Evolutionary conservation across 306 rosid species (phyloP).

Genomic region (Styphnolobium japonicum): DNA sequence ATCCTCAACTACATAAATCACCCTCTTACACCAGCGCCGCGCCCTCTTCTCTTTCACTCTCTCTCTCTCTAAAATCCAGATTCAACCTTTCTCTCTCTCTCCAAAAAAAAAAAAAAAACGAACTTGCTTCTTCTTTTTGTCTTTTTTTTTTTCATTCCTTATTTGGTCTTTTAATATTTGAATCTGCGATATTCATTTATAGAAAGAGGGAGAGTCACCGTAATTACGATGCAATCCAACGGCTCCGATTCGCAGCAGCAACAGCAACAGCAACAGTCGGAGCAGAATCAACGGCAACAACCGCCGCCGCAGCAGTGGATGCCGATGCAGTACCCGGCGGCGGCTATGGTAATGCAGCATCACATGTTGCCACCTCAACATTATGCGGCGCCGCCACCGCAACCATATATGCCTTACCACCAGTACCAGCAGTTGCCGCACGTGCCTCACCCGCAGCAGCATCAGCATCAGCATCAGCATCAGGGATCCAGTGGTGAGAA

Average conservation of each 20-base stretch:
- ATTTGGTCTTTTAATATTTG: conserved; percentile 13
- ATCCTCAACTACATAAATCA: too few relatives aligned
- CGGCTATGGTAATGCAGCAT: conserved; percentile 97
- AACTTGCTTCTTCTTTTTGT: neutral
- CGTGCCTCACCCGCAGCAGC: conserved; percentile 45
- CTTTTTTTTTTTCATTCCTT: neutral
- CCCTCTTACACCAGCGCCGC: conserved; percentile 50
- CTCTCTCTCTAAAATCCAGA: conserved; percentile 22
- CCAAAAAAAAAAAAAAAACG: conserved; percentile 5
- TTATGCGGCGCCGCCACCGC: conserved; percentile 56
- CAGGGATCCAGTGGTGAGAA: conserved; percentile 75
- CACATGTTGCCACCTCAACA: conserved; percentile 89
- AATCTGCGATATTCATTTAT: conserved; percentile 6
- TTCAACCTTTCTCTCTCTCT: conserved; percentile 39
- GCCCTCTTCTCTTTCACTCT: conserved; percentile 24
- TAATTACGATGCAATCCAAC: conserved; percentile 74
- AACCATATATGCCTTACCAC: conserved; percentile 65
- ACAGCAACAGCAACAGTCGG: conserved; percentile 33
- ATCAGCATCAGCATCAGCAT: conserved; percentile 43
- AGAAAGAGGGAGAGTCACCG: neutral
- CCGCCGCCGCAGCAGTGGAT: conserved; percentile 59
- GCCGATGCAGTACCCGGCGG: conserved; percentile 85
- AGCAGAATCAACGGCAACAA: conserved; percentile 35
- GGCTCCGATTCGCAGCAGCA: conserved; percentile 60
- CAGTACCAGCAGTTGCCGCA: conserved; percentile 56